A percentile compares a stretch with the other conserved stretches of the same genome.
Conservation (phyloP, 805 yeast genomes). For the Candida peoriensis region DNA sequence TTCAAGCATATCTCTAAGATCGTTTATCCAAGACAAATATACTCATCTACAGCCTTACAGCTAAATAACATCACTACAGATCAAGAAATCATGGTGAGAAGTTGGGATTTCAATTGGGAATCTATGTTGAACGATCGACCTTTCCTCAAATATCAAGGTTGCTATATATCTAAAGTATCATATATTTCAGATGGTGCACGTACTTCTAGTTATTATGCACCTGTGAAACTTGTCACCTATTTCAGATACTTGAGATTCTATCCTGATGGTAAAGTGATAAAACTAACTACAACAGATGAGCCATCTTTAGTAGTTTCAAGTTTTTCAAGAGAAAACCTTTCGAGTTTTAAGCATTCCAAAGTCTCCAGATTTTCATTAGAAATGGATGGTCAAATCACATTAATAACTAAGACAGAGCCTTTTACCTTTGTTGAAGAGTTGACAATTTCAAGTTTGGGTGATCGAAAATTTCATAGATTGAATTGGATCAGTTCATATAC, state of each 20-base stretch:
- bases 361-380: slow-evolving; percentile 38
- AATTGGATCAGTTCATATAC: slow-evolving; percentile 67
- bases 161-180: slow-evolving; percentile 80
- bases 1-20: slow-evolving; percentile 48
- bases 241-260: slow-evolving; percentile 81
- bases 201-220: slow-evolving; percentile 60
- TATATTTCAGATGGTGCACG: slow-evolving; percentile 81
- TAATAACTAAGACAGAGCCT: slow-evolving; percentile 54
- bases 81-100: slow-evolving; percentile 30
- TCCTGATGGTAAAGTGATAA: slow-evolving; percentile 70
- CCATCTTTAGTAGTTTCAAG: slow-evolving; percentile 64
- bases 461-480: slow-evolving; percentile 61
- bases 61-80: slow-evolving; percentile 32
- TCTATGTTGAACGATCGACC: slow-evolving; percentile 53
- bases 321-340: slow-evolving; percentile 32
- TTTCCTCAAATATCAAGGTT: slow-evolving; percentile 72
- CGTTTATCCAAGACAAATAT: slow-evolving; percentile 50
- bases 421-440: slow-evolving; percentile 62
- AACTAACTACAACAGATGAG: slow-evolving; percentile 65
- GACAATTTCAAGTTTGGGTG: slow-evolving; percentile 54
- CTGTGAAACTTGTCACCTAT: slow-evolving; percentile 80
- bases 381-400: slow-evolving; percentile 49
- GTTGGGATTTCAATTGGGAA: slow-evolving; percentile 36
- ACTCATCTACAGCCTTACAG: slow-evolving; percentile 38
- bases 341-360: slow-evolving; percentile 28